Percentiles rank a stretch among this genome's conserved stretches.
Conservation (phyloP, 1,284 basidiomycete genomes). For the Apiotrichum mycotoxinovorans region DNA sequence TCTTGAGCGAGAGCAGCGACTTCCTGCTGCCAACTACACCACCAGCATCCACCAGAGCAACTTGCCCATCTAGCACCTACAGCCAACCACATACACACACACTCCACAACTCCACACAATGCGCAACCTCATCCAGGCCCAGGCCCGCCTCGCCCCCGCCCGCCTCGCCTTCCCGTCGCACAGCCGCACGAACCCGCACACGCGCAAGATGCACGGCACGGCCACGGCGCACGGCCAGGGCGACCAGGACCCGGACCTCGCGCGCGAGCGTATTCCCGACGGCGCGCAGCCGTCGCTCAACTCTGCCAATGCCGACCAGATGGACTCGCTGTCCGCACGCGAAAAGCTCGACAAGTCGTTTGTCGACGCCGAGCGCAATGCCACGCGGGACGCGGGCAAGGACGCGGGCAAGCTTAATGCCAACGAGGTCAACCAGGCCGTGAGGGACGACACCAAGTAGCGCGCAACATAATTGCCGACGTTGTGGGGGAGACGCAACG, state of each 20-base stretch:
- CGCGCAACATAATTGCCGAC: too few species aligned
- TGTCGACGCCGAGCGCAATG: background rate
- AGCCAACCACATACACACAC: background rate
- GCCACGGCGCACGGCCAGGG: background rate
- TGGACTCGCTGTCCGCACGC: background rate
- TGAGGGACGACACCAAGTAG: constrained; percentile 1
- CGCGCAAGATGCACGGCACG: background rate
- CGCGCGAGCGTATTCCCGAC: background rate
- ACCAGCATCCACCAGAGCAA: background rate
- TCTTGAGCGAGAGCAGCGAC: background rate
- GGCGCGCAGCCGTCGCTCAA: background rate
- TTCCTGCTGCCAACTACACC: too few species aligned
- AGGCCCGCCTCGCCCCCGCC: background rate
- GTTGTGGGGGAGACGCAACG: too few species aligned
- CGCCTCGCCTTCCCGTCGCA: background rate
- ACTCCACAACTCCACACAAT: background rate
- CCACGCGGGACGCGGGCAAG: background rate
- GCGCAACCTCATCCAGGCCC: background rate
- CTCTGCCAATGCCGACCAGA: background rate
- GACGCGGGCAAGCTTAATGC: background rate
- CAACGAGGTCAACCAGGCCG: background rate
- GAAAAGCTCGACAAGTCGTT: background rate
- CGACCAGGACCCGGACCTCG: background rate
- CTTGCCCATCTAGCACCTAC: background rate
- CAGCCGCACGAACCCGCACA: background rate